phyloP scores from a whole-genome alignment of 352 stramenopile species.

The Phytophthora cajani region DNA sequence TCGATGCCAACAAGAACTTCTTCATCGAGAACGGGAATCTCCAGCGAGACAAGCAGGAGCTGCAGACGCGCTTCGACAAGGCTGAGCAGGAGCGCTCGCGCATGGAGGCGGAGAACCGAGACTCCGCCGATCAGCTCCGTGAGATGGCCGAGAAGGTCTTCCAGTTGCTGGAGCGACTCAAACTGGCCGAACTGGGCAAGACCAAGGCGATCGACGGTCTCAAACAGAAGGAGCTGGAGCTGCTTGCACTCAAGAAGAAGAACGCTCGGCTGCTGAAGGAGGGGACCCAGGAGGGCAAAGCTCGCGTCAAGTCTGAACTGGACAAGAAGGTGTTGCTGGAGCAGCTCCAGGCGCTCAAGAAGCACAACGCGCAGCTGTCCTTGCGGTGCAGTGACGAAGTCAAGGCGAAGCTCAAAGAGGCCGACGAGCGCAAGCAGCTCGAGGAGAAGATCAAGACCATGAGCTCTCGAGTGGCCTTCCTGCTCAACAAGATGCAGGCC shows the following conservation, averaged over 20 bases:
- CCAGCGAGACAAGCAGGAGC: constrained; percentile 72
- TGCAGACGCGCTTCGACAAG: constrained; percentile 89
- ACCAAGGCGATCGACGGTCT: constrained; percentile 95
- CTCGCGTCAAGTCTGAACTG: constrained; percentile 92
- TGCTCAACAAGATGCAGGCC: constrained; percentile 97
- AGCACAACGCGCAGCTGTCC: constrained; percentile 94
- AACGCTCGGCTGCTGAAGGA: constrained; percentile 94
- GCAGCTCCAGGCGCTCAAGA: constrained; percentile 95
- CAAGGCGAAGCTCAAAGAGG: constrained; percentile 93
- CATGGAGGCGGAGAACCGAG: constrained; percentile 95
- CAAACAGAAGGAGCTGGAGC: constrained; percentile 95
- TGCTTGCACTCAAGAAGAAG: constrained; percentile 95
- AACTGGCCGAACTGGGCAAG: constrained; percentile 96
- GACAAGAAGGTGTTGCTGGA: constrained; percentile 95
- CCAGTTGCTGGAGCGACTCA: constrained; percentile 95
- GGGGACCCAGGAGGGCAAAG: constrained; percentile 92
- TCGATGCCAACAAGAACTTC: constrained; percentile 94
- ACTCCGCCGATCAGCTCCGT: constrained; percentile 94
- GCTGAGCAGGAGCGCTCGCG: constrained; percentile 93
- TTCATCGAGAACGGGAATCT: constrained; percentile 86
- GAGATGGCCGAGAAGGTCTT: constrained; percentile 98
- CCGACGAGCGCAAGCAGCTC: constrained; percentile 91
- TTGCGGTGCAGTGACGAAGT: constrained; percentile 93
- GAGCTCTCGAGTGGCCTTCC: constrained; percentile 92
- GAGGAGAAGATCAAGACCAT: constrained; percentile 95